phyloP scores from a whole-genome alignment of 2,329 filamentous ascomycete genomes.

The Hypoxylon sp. region DNA sequence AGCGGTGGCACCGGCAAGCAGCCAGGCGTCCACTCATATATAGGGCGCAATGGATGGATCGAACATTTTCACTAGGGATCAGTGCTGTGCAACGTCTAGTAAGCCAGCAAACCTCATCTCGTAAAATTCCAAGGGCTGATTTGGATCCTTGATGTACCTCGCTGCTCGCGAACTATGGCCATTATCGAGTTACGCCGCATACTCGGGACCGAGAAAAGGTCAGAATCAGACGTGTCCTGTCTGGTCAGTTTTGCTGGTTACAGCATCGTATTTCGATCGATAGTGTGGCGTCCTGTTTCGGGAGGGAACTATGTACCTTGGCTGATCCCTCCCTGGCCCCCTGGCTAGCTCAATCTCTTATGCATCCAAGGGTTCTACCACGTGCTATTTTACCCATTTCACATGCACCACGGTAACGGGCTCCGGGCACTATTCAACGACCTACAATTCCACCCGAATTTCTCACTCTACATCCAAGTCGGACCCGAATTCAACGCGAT shows the following conservation, averaged over 20 bases:
- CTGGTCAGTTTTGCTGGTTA: not conserved
- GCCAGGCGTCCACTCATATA: slow-evolving; percentile 28
- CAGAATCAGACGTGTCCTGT: slow-evolving; percentile 9
- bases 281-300: slow-evolving; percentile 26
- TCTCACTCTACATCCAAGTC: not conserved
- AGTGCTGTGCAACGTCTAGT: slow-evolving; percentile 20
- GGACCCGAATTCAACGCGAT: slow-evolving; percentile 7
- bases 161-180: not conserved
- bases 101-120: slow-evolving; percentile 19
- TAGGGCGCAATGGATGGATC: slow-evolving; percentile 22
- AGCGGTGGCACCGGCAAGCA: slow-evolving; percentile 10
- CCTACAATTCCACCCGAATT: slow-evolving; percentile 17
- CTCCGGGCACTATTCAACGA: slow-evolving; percentile 2
- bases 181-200: slow-evolving; percentile 31
- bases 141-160: slow-evolving; percentile 9
- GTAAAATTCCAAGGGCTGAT: slow-evolving; percentile 12
- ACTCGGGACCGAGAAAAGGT: slow-evolving; percentile 38
- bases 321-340: slow-evolving; percentile 13
- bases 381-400: slow-evolving; percentile 1
- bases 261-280: slow-evolving; percentile 27
- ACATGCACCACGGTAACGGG: slow-evolving; percentile 27
- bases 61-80: slow-evolving; percentile 11
- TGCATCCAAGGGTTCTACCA: slow-evolving; percentile 8
- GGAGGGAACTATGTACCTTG: not conserved
- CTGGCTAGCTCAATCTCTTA: slow-evolving; percentile 26